Evolutionary conservation across 2,329 filamentous ascomycete species (phyloP).

Genomic region (Thermoascus crustaceus): DNA sequence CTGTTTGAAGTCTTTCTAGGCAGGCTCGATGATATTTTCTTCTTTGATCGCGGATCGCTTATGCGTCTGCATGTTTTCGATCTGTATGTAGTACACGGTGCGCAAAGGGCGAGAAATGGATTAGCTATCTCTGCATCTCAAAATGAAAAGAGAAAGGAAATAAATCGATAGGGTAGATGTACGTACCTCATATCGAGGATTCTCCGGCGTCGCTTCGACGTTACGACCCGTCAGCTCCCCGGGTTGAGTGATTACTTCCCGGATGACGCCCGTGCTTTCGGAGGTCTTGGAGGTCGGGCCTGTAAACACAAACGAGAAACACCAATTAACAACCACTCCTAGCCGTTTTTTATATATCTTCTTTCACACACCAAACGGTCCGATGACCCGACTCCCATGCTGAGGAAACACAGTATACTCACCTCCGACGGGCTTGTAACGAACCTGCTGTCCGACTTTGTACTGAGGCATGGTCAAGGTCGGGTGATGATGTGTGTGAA

Average conservation of each 20-base stretch:
- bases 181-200: slow-evolving; percentile 33
- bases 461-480: slow-evolving; percentile 24
- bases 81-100: slow-evolving; percentile 7
- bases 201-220: slow-evolving; percentile 25
- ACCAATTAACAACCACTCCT: no score
- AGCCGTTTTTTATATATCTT: no score
- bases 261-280: slow-evolving; percentile 29
- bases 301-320: slow-evolving; percentile 12
- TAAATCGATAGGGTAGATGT: background rate
- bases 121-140: background rate
- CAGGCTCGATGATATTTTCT: slow-evolving; percentile 22
- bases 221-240: slow-evolving; percentile 26
- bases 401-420: slow-evolving; percentile 10
- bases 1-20: no score
- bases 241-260: slow-evolving; percentile 26
- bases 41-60: slow-evolving; percentile 24
- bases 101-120: background rate
- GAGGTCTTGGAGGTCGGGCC: slow-evolving; percentile 33
- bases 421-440: slow-evolving; percentile 38
- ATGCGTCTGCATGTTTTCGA: slow-evolving; percentile 20
- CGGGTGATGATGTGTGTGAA: slow-evolving; percentile 1
- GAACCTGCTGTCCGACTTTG: slow-evolving; percentile 27
- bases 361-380: no score
- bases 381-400: no score
- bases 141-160: background rate